These are phyloP conservation scores for Paratinospora sagittata DNA, from an alignment of 164 flowering plant genomes.

Conservation along the genomic window DNA sequence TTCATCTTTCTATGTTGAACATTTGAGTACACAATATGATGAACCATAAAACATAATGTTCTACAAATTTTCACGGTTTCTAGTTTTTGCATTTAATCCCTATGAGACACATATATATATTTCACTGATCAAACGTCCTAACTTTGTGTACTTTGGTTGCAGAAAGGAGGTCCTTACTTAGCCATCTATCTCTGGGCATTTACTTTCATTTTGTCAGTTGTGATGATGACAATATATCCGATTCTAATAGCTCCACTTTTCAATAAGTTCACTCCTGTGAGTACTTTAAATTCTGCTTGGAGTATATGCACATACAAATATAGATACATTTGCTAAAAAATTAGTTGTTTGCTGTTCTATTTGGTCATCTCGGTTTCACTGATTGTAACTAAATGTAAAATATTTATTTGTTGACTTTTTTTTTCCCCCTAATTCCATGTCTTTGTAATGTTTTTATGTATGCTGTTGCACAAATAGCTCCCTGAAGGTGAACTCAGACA, in stretches of 20 bases:
- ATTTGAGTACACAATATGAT: too few relatives aligned
- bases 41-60: too few relatives aligned
- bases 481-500: constrained; percentile 54
- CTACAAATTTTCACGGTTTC: too few relatives aligned
- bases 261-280: constrained; percentile 94
- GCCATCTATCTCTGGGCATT: constrained; percentile 97
- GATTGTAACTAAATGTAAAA: neutral
- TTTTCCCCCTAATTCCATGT: neutral
- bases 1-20: too few relatives aligned
- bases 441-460: neutral
- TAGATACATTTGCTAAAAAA: too few relatives aligned
- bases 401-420: neutral
- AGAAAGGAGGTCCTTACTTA: constrained; percentile 98
- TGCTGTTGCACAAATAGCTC: constrained; percentile 8
- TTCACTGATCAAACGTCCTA: neutral
- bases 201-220: constrained; percentile 78
- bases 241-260: constrained; percentile 94
- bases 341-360: neutral
- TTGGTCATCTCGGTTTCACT: neutral
- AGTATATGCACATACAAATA: too few relatives aligned
- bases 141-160: constrained; percentile 25
- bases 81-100: neutral
- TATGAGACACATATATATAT: neutral
- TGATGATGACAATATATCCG: constrained; percentile 95
- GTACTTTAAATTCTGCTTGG: constrained; percentile 29